Conservation (phyloP, 306 rosid genomes). For the Pyrus pyrifolia region DNA sequence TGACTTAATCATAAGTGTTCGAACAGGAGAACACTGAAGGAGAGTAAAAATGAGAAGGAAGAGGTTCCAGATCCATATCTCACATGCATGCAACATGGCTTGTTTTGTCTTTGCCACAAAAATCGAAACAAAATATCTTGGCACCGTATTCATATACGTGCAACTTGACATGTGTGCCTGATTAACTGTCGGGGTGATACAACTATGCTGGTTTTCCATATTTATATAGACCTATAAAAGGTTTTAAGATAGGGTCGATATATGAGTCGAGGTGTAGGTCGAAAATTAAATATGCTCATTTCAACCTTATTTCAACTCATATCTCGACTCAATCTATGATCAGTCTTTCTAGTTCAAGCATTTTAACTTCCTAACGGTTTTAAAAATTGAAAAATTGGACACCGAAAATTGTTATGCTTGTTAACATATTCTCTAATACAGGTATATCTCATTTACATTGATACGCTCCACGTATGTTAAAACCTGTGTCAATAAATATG, state of each 20-base stretch:
- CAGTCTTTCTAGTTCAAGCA: not conserved
- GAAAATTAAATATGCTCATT: not conserved
- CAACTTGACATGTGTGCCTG: slow-evolving; percentile 14
- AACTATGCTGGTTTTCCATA: not conserved
- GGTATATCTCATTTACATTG: not conserved
- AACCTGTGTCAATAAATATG: no score
- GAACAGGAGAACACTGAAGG: no score
- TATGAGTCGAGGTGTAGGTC: not conserved
- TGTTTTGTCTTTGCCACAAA: slow-evolving; percentile 3
- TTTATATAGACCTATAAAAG: not conserved
- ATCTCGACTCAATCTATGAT: not conserved
- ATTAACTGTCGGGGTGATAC: slow-evolving; percentile 4
- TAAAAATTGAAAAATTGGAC: no score
- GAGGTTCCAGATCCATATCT: not conserved
- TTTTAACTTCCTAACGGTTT: not conserved
- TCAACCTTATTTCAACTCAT: not conserved
- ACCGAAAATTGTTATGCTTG: no score
- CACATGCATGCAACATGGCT: slow-evolving; percentile 14
- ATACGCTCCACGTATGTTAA: no score
- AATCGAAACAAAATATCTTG: not conserved
- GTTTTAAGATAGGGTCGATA: not conserved
- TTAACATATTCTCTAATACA: not conserved
- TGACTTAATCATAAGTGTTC: no score
- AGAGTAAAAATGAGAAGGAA: no score
- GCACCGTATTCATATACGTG: not conserved